Evolutionary conservation across 768 basidiomycete species (phyloP).

Genomic region (Lyophyllum semitale): DNA sequence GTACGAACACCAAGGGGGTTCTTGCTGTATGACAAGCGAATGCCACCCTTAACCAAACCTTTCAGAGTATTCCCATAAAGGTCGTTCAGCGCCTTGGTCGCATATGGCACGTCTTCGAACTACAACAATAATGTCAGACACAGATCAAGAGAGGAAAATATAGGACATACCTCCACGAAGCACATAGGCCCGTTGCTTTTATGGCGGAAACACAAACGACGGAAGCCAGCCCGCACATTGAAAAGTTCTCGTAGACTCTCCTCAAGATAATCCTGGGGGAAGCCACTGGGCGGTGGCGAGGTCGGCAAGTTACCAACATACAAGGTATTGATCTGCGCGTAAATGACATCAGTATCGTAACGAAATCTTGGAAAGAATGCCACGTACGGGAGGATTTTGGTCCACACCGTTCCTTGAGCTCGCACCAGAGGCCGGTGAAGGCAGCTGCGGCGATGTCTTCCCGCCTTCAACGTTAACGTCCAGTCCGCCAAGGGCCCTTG

Average conservation of each 20-base stretch:
- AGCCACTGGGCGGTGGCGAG: constrained; percentile 67
- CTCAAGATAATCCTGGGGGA: constrained; percentile 81
- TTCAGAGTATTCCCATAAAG: constrained; percentile 90
- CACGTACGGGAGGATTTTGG: constrained; percentile 87
- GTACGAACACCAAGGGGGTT: constrained; percentile 94
- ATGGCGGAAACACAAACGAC: constrained; percentile 91
- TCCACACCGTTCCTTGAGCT: constrained; percentile 62
- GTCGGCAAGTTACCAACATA: constrained; percentile 98
- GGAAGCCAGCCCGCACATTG: constrained; percentile 76
- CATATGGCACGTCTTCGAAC: constrained; percentile 89
- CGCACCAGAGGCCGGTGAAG: constrained; percentile 72
- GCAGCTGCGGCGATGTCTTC: constrained; percentile 71
- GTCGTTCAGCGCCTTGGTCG: constrained; percentile 85
- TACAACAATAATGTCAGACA: constrained; percentile 31
- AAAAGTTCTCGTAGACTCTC: constrained; percentile 86
- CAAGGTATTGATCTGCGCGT: constrained; percentile 85
- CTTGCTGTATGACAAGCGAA: constrained; percentile 96
- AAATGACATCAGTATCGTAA: constrained; percentile 9
- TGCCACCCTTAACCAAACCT: constrained; percentile 94
- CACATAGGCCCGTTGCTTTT: constrained; percentile 99
- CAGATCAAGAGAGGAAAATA: not conserved
- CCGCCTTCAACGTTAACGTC: constrained; percentile 56
- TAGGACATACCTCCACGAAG: constrained; percentile 82
- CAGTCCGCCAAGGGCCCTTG: constrained; percentile 46
- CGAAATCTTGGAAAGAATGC: not conserved